Evolutionary conservation across 169 alveolate species (phyloP).

Genomic region (Plasmodium fragile): DNA sequence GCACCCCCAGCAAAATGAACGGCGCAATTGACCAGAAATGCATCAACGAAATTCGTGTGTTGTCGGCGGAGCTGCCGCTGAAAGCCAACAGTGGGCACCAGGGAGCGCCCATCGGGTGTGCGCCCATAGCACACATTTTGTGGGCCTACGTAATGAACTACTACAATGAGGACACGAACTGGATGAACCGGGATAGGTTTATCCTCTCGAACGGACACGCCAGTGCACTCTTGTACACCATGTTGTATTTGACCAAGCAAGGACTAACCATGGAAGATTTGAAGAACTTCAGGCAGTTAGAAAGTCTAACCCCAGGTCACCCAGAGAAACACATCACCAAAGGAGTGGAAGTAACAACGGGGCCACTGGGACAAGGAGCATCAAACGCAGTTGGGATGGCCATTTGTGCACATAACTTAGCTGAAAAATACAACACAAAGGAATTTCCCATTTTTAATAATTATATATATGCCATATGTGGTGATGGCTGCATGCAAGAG

Average conservation of each 20-base stretch:
- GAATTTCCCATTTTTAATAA: conserved; percentile 83
- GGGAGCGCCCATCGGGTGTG: conserved; percentile 91
- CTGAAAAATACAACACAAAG: conserved; percentile 84
- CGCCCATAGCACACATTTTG: conserved; percentile 87
- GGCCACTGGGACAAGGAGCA: conserved; percentile 90
- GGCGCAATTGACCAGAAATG: conserved; percentile 44
- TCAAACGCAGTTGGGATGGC: conserved; percentile 90
- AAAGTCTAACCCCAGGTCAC: conserved; percentile 86
- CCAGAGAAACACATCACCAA: conserved; percentile 85
- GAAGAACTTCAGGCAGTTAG: conserved; percentile 83
- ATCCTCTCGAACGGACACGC: conserved; percentile 90
- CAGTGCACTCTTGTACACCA: conserved; percentile 85
- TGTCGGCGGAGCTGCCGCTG: conserved; percentile 75
- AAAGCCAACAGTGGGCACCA: conserved; percentile 88
- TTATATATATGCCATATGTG: conserved; percentile 82
- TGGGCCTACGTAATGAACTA: conserved; percentile 85
- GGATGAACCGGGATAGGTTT: conserved; percentile 88
- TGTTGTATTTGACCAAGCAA: conserved; percentile 85
- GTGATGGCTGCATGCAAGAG: conserved; percentile 91
- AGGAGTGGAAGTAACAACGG: conserved; percentile 86
- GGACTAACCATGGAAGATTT: conserved; percentile 81
- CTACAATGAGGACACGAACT: conserved; percentile 79
- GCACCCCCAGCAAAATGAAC: conserved; percentile 6
- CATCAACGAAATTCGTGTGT: conserved; percentile 74
- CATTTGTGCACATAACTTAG: conserved; percentile 83